These are phyloP conservation scores for Russula sp. DNA, from an alignment of 768 basidiomycete genomes.

Conservation along the genomic window DNA sequence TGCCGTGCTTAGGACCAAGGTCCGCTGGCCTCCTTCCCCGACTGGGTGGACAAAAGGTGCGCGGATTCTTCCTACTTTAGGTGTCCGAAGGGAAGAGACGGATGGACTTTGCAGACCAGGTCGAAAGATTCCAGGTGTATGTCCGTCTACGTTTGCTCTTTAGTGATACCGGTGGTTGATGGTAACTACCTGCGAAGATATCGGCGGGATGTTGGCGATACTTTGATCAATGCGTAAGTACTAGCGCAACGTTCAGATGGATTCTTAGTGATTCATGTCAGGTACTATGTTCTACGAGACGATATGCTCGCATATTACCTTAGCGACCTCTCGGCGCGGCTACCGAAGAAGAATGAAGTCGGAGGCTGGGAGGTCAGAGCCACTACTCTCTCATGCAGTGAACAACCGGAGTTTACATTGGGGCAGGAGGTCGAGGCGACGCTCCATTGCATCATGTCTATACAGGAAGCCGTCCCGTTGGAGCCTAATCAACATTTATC, in stretches of 20 bases:
- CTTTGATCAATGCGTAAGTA: conserved; percentile 78
- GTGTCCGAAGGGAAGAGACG: not conserved
- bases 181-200: conserved; percentile 40
- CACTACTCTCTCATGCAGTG: conserved; percentile 1
- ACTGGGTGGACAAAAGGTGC: conserved; percentile 63
- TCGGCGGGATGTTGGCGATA: conserved; percentile 81
- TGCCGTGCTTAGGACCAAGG: conserved; percentile 60
- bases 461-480: conserved; percentile 78
- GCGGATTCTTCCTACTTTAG: conserved; percentile 18
- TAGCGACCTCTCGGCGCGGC: conserved; percentile 48
- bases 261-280: conserved; percentile 24
- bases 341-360: conserved; percentile 37
- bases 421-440: conserved; percentile 77
- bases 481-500: conserved; percentile 47
- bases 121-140: conserved; percentile 73
- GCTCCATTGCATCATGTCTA: conserved; percentile 75
- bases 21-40: conserved; percentile 54
- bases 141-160: conserved; percentile 25
- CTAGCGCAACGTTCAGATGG: not conserved
- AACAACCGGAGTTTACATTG: not conserved
- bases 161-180: not conserved
- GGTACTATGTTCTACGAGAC: conserved; percentile 80
- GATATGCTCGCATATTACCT: conserved; percentile 73
- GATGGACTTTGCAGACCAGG: conserved; percentile 47
- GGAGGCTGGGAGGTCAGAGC: conserved; percentile 70